A percentile compares a stretch with the other conserved stretches of the same genome.
phyloP scores from a whole-genome alignment of 768 basidiomycete genomes.

The Lactifluus subvellereus region DNA sequence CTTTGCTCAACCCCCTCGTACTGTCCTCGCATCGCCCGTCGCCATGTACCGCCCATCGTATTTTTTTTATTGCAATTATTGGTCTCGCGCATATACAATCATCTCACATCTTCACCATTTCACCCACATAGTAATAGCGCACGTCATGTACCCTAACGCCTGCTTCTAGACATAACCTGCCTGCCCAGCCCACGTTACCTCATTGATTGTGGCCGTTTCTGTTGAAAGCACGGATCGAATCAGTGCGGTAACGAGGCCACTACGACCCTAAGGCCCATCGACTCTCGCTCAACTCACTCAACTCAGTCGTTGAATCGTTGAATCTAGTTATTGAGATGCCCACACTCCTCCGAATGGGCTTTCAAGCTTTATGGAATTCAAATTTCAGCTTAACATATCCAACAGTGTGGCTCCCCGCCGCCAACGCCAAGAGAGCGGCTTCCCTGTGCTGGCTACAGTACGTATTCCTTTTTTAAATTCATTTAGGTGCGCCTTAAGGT shows the following conservation, averaged over 20 bases:
- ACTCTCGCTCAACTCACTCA: neutral
- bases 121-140: slow-evolving; percentile 3
- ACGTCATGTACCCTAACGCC: slow-evolving; percentile 1
- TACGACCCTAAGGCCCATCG: neutral
- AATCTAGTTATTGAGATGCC: too few species aligned
- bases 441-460: neutral
- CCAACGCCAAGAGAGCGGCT: neutral
- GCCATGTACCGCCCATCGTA: neutral
- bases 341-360: too few species aligned
- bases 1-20: neutral
- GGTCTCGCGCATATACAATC: neutral
- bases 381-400: neutral
- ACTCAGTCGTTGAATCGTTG: too few species aligned
- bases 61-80: slow-evolving; percentile 13
- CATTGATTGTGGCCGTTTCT: neutral
- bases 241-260: neutral
- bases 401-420: too few species aligned
- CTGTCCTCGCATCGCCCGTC: neutral
- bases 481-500: too few species aligned
- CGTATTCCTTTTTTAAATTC: too few species aligned
- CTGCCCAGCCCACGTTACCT: neutral
- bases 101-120: neutral
- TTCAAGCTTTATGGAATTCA: neutral
- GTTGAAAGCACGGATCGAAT: neutral
- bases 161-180: neutral